phyloP scores from a whole-genome alignment of 208 protist genomes.

The Leishmania tarentolae region DNA sequence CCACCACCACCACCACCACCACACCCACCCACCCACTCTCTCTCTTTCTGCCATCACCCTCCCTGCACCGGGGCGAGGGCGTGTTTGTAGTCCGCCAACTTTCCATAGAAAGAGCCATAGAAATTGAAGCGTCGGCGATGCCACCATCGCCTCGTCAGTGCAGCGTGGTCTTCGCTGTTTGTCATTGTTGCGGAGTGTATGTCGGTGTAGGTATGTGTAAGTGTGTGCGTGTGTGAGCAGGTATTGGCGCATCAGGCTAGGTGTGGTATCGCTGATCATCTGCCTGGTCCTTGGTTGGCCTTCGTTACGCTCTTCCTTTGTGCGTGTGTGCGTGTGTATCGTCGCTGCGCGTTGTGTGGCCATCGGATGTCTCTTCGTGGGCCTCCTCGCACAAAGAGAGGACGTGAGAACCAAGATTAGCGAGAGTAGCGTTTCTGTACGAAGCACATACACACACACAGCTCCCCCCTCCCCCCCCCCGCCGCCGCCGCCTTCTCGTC shows the following conservation, averaged over 20 bases:
- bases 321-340: background rate
- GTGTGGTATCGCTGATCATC: background rate
- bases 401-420: background rate
- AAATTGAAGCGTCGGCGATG: background rate
- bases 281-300: background rate
- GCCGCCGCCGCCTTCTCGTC: background rate
- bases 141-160: background rate
- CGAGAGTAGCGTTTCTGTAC: background rate
- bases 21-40: background rate
- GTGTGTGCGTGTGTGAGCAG: background rate
- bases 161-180: background rate
- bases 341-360: too few relatives aligned
- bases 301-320: background rate
- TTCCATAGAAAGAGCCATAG: constrained; percentile 1
- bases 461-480: too few relatives aligned
- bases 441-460: constrained; percentile 2
- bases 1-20: too few relatives aligned
- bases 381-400: background rate
- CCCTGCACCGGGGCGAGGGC: background rate
- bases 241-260: background rate
- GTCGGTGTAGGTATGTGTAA: background rate
- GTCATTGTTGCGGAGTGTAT: background rate
- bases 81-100: background rate
- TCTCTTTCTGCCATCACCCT: background rate
- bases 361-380: background rate